Percentiles rank a stretch among this genome's conserved stretches.
Conservation (phyloP, 257 asterid genomes). For the Salvia splendens region DNA sequence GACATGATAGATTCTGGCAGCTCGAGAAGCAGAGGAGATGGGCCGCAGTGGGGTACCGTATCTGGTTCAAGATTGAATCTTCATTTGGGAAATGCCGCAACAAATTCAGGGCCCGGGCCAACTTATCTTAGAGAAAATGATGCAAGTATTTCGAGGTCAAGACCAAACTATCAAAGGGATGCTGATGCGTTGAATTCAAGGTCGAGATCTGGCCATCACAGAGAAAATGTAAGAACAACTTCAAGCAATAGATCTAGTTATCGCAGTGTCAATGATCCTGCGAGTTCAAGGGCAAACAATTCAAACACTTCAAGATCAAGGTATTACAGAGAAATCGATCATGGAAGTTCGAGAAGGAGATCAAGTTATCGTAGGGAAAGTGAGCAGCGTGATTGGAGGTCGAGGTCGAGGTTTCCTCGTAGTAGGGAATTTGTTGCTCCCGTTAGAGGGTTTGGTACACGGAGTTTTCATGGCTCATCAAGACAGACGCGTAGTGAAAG, state of each 20-base stretch:
- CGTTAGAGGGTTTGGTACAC: background rate
- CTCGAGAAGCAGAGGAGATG: constrained; percentile 30
- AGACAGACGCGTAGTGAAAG: background rate
- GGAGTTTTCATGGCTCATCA: background rate
- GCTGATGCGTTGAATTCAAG: background rate
- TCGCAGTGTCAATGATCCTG: too few species aligned
- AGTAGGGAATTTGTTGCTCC: background rate
- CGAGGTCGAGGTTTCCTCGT: constrained; percentile 13
- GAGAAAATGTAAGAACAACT: constrained; percentile 23
- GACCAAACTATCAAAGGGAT: constrained; percentile 22
- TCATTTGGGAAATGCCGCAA: constrained; percentile 3
- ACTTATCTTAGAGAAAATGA: constrained; percentile 17
- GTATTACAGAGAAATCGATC: background rate
- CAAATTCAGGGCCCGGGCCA: constrained; percentile 23
- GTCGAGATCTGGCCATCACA: constrained; percentile 21
- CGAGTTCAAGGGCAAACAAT: too few species aligned
- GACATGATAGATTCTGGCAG: background rate
- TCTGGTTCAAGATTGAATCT: constrained; percentile 25
- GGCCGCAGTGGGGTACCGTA: constrained; percentile 15
- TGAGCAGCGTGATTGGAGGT: background rate
- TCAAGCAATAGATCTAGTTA: constrained; percentile 2
- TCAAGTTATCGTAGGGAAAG: constrained; percentile 21
- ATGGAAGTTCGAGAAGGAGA: constrained; percentile 21
- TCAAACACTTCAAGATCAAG: too few species aligned
- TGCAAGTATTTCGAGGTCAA: constrained; percentile 27